A percentile compares a stretch with the other conserved stretches of the same genome.
These are phyloP conservation scores for Fusarium phyllophilum DNA, from an alignment of 2,329 filamentous ascomycete species.

Conservation along the genomic window DNA sequence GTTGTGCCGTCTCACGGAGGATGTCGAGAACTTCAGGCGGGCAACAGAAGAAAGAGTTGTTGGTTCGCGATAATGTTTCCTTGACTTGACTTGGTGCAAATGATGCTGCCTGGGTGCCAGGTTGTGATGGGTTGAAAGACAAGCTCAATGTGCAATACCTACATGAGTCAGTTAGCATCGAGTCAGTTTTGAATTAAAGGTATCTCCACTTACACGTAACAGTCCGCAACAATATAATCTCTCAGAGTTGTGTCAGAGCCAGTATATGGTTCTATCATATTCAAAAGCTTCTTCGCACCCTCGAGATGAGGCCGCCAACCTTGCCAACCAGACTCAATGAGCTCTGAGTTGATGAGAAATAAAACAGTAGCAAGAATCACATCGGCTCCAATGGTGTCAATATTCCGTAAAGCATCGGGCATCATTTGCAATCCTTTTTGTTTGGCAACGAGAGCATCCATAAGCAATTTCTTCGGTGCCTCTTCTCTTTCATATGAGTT, in stretches of 20 bases:
- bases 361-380: conserved; percentile 57
- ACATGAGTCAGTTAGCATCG: background rate
- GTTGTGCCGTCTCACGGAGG: conserved; percentile 53
- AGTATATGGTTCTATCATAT: conserved; percentile 49
- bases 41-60: conserved; percentile 59
- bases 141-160: conserved; percentile 58
- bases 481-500: conserved; percentile 47
- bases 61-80: conserved; percentile 50
- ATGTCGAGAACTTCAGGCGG: conserved; percentile 56
- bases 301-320: conserved; percentile 59
- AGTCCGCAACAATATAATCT: conserved; percentile 59
- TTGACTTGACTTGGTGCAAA: conserved; percentile 49
- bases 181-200: background rate
- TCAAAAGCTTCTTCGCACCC: conserved; percentile 56
- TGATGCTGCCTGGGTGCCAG: conserved; percentile 45
- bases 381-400: conserved; percentile 51
- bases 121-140: conserved; percentile 51
- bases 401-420: conserved; percentile 50
- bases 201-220: conserved; percentile 52
- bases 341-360: conserved; percentile 61
- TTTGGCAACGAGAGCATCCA: conserved; percentile 58
- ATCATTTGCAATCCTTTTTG: conserved; percentile 55
- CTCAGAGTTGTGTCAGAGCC: conserved; percentile 49
- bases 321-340: conserved; percentile 59
- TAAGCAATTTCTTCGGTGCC: conserved; percentile 42